These are phyloP conservation scores for Alisma plantagoaquatica DNA, from an alignment of 106 monocot species.

Conservation along the genomic window DNA sequence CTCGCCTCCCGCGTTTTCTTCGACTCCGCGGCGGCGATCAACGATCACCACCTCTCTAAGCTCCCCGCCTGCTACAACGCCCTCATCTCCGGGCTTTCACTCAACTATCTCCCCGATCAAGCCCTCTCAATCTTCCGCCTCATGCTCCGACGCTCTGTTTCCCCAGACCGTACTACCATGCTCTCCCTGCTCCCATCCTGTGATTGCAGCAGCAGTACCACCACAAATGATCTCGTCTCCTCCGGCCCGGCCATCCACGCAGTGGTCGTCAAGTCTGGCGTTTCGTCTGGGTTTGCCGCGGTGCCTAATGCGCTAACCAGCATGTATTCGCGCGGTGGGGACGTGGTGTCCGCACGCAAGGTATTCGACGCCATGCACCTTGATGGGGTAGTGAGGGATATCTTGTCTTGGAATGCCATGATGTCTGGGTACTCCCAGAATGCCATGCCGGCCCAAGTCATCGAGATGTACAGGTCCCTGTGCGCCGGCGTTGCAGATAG, in stretches of 20 bases:
- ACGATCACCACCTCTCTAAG: conserved; percentile 35
- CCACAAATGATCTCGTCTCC: background rate
- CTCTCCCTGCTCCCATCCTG: conserved; percentile 40
- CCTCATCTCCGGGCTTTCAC: conserved; percentile 44
- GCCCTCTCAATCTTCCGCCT: conserved; percentile 34
- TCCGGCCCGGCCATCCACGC: conserved; percentile 28
- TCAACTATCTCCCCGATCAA: conserved; percentile 10
- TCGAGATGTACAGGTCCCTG: conserved; percentile 30
- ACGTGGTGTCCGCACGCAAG: conserved; percentile 19
- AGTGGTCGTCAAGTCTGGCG: conserved; percentile 10
- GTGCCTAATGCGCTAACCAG: conserved; percentile 47
- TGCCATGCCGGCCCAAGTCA: conserved; percentile 29
- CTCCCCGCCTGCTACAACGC: conserved; percentile 23
- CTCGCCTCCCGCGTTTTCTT: conserved; percentile 24
- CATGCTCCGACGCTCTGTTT: conserved; percentile 23
- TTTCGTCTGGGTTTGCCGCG: conserved; percentile 3
- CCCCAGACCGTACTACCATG: conserved; percentile 46
- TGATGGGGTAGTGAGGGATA: conserved; percentile 7
- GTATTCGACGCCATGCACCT: conserved; percentile 42
- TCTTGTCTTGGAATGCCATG: conserved; percentile 66
- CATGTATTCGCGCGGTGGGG: conserved; percentile 31
- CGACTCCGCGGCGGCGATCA: conserved; percentile 21
- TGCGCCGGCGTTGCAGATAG: too few relatives aligned
- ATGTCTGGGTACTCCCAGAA: conserved; percentile 62
- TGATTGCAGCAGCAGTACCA: background rate